Base-by-base conservation (phyloP, 176 grass and related monocot species). In the Oropetium thomaeum region DNA sequence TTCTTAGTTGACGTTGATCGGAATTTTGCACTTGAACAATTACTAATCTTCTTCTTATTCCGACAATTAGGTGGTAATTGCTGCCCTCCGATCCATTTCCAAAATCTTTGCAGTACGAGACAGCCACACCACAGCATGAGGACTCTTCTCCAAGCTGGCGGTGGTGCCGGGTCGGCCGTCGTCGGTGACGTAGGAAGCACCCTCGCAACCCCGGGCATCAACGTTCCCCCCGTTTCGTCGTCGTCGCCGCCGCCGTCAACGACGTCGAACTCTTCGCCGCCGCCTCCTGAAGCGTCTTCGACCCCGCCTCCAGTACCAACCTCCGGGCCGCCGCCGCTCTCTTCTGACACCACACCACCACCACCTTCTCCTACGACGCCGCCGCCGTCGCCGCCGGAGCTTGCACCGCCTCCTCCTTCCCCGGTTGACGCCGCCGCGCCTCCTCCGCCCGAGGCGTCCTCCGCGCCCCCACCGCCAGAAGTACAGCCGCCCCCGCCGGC, bases 71-170 rank as follows among this genome's bases (percentile, higher is more conserved):
- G 58, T 10, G 5, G 35, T 73, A 64, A 82, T 10, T 39, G 7
- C 45, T 71, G 69, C 4, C 44, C 29, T 76, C 71, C 28, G 15
- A 3, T 74, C 12, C 16, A 40, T n/a, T n/a, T n/a, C n/a, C n/a
- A 39, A 33, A 11, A 47, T 47, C 3, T 45, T 81, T 70, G 35
- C 84, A 87, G 79, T 2, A 59, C 52, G 8, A 60, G 30, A n/a
- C n/a, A n/a, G n/a, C n/a, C 1, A 71, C 71, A 15, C 57, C 3
- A 13, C 29, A 59, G 19, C 20, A 87, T 82, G 79, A 77, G 79
- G 71, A 78, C 48, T 72, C 79, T 87, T 49, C 79, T 87, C 39
- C 85, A 87, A 47, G 58, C 20, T 15, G 32, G 23, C 0, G 33
- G 12, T 8, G 43, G 1, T 10, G 20, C 49, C 13, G 62, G 20